These are phyloP conservation scores for Xylaria acuta DNA, from an alignment of 495 filamentous ascomycete species.

Conservation along the genomic window DNA sequence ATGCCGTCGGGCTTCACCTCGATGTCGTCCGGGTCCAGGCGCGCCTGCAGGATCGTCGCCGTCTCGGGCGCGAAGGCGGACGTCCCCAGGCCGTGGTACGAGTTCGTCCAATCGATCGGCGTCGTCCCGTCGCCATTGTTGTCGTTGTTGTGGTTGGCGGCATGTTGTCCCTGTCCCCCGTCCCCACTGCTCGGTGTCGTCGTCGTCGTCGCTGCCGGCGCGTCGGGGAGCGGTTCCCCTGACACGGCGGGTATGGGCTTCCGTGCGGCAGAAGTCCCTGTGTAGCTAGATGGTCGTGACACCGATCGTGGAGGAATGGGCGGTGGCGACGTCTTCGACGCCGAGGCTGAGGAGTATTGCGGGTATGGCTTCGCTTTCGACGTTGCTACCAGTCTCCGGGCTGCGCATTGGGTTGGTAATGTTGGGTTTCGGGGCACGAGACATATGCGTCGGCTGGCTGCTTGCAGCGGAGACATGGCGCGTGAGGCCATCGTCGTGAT, in stretches of 20 bases:
- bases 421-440: not conserved
- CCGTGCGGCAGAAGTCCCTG: conserved; percentile 10
- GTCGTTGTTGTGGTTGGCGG: not conserved
- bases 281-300: not conserved
- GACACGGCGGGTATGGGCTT: conserved; percentile 34
- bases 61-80: conserved; percentile 79
- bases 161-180: not conserved
- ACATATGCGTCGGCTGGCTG: conserved; percentile 9
- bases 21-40: conserved; percentile 74
- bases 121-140: not conserved
- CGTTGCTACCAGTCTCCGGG: conserved; percentile 28
- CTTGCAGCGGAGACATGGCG: conserved; percentile 18
- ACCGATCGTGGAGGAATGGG: conserved; percentile 6
- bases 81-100: conserved; percentile 84
- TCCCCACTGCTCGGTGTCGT: not conserved
- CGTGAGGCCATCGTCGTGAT: conserved; percentile 15
- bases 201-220: not conserved
- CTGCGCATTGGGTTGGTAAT: not conserved
- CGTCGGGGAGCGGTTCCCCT: conserved; percentile 25
- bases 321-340: conserved; percentile 1
- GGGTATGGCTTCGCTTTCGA: conserved; percentile 29
- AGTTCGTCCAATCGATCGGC: conserved; percentile 89
- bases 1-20: conserved; percentile 98
- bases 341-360: not conserved
- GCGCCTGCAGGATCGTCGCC: conserved; percentile 71